Base-by-base conservation (phyloP, 768 basidiomycete genomes). In the Polyporus arcularius region DNA sequence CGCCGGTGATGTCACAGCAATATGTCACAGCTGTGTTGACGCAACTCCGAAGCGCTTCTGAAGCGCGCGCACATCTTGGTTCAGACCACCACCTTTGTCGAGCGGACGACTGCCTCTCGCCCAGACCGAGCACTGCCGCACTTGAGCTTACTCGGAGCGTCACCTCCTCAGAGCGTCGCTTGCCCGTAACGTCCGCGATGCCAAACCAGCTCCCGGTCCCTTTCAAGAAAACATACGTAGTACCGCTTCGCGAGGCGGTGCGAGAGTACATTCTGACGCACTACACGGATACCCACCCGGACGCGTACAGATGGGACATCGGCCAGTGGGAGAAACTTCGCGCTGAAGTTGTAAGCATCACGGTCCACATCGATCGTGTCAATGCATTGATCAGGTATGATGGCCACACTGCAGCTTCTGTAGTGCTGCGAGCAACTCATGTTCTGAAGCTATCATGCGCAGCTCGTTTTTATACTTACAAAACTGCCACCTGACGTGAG, bases 401-500 rank as follows among this genome's bases (percentile, higher is more conserved):
- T 47, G 21, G n/a, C 14, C 10, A 26, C 21, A 5, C 10, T 39
- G 41, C 39, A 32, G 21, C 12, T 42, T 16, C 14, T 15, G 39
- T 58, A 12, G 41, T 57, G 61, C 61, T 32, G 31, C 30, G 38
- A 52, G 21, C 14, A 28, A 53, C 48, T 57, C 38, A 57, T 32
- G 26, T 38, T 31, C 30, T 32, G 61, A 65, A 98, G 96, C 47
- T 98, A 98, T 71, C 91, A 97, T 66, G 91, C 94, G 4, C 96
- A 96, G 70, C 84, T 98, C 40, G 79, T 87, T 0, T 94, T 89
- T 62, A 83, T 95, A 35, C 74, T 92, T 62, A 86, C 88, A 12
- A 98, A 98, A 71, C 77, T 98, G 7, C 96, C 96, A 2, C 74
- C 81, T 7, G 87, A 96, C 73, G 96, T 84, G 41, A 32, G 79